A percentile compares a stretch with the other conserved stretches of the same genome.
Evolutionary conservation across 202 grass and related monocot genomes (phyloP).

Genomic region (Saccharum hybrid): DNA sequence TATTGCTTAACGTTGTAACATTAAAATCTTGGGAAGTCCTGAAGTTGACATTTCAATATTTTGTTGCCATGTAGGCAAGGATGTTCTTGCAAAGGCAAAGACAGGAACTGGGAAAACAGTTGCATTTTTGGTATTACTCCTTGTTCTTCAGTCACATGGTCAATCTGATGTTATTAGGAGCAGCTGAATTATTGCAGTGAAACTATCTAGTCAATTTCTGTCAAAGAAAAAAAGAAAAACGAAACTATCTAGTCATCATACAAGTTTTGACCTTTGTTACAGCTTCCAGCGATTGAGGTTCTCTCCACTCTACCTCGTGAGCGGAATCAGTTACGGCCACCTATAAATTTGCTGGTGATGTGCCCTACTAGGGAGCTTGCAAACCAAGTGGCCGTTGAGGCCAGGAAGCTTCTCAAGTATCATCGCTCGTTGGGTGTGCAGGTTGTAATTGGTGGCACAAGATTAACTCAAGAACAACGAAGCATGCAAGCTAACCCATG

Average conservation of each 20-base stretch:
- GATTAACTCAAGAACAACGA: conserved; percentile 78
- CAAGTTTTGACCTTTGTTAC: conserved; percentile 45
- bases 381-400: conserved; percentile 85
- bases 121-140: conserved; percentile 82
- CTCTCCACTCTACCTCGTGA: conserved; percentile 61
- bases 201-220: background rate
- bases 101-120: conserved; percentile 98
- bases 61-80: conserved; percentile 65
- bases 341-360: conserved; percentile 89
- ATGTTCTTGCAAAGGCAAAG: conserved; percentile 99
- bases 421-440: conserved; percentile 75
- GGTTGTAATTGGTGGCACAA: conserved; percentile 91
- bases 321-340: conserved; percentile 49
- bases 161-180: conserved; percentile 3
- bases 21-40: conserved; percentile 22
- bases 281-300: conserved; percentile 97
- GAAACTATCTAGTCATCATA: conserved; percentile 2
- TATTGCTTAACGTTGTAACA: conserved; percentile 25
- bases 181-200: conserved; percentile 24
- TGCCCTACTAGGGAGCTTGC: conserved; percentile 93
- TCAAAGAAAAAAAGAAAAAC: background rate
- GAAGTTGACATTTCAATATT: conserved; percentile 39
- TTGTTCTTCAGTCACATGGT: conserved; percentile 27
- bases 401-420: conserved; percentile 95
- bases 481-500: conserved; percentile 87